These are phyloP conservation scores for Bipolaris sorokiniana DNA, from an alignment of 2,329 filamentous ascomycete genomes.

Conservation along the genomic window DNA sequence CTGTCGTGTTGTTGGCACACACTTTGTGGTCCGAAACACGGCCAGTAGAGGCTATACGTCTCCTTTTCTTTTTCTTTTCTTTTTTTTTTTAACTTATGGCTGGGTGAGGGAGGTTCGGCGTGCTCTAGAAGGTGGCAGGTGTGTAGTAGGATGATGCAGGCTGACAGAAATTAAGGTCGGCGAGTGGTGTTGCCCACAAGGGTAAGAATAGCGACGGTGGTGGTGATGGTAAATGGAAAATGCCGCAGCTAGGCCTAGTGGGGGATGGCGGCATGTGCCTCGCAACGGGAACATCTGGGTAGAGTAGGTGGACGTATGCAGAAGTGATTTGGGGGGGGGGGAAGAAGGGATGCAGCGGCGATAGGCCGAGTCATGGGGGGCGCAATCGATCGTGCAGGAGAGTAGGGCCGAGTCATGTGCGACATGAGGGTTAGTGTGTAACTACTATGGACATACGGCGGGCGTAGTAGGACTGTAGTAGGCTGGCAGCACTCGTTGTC, in stretches of 20 bases:
- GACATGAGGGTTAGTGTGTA: too few species aligned
- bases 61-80: too few species aligned
- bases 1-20: too few species aligned
- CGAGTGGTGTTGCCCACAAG: neutral
- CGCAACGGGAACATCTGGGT: neutral
- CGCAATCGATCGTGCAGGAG: neutral
- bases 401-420: neutral
- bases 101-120: neutral
- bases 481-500: neutral
- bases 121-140: neutral
- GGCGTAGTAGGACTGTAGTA: neutral
- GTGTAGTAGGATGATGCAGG: neutral
- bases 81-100: too few species aligned
- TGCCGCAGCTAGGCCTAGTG: neutral
- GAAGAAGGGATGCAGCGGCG: too few species aligned
- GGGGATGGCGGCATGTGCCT: neutral
- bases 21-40: too few species aligned
- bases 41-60: too few species aligned
- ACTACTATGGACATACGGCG: too few species aligned
- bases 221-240: neutral
- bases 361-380: neutral
- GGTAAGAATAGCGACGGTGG: neutral
- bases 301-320: too few species aligned
- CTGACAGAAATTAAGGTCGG: neutral
- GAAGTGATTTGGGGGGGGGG: too few species aligned